phyloP scores from a whole-genome alignment of 345 rosid genomes.

The Fremontodendron californicum region DNA sequence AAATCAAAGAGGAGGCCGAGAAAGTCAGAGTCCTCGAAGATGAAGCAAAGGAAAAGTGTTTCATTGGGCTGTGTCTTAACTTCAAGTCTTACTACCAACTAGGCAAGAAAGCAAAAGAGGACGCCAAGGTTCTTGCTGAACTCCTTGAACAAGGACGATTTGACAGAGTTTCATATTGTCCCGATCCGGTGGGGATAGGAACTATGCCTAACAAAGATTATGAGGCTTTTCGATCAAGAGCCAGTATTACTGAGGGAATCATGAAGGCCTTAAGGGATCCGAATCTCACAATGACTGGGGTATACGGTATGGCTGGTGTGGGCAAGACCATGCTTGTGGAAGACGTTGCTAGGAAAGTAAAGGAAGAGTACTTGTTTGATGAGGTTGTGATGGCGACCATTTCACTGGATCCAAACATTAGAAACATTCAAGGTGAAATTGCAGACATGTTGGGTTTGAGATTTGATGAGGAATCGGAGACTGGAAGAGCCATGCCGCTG shows the following conservation, averaged over 20 bases:
- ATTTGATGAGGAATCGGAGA: not conserved
- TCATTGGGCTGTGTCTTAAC: not conserved
- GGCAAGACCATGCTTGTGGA: not conserved
- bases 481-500: constrained; percentile 4
- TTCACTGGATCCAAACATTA: not conserved
- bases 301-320: constrained; percentile 7
- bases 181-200: no score
- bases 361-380: not conserved
- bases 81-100: not conserved
- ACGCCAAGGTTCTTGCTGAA: not conserved
- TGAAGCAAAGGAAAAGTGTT: not conserved
- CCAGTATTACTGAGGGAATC: not conserved
- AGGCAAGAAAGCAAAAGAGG: not conserved
- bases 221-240: not conserved
- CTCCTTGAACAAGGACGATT: not conserved
- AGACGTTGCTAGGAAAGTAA: not conserved
- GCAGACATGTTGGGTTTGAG: not conserved
- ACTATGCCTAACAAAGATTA: not conserved
- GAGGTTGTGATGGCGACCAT: not conserved
- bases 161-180: not conserved
- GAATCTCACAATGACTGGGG: not conserved
- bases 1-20: not conserved
- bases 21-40: not conserved
- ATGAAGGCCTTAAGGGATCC: not conserved
- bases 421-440: not conserved